Evolutionary conservation across 1,284 basidiomycete species (phyloP), one percentile per base, ranked within the genome.

Genomic region (Pseudozyma tsukubaensis): DNA sequence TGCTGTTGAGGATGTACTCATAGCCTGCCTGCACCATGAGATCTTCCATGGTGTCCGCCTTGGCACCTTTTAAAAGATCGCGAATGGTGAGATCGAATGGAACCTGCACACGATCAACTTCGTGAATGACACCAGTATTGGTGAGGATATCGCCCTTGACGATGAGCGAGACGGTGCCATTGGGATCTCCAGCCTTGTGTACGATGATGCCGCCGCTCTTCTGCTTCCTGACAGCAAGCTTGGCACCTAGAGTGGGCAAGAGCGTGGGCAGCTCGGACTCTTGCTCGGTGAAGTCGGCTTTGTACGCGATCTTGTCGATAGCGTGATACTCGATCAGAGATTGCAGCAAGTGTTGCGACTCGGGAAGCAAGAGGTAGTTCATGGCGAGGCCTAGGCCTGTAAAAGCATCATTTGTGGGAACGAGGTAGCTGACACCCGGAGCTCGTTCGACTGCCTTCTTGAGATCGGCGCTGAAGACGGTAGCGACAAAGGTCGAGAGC

Each of bases 371-470:
- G 13, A 98, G 88, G 84, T 97, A 94, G 34, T 90, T 89, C 87
- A 92, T 94, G 62, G 94, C 91, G 40, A 99, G 88, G 7, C 97
- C 97, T 3, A 98, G 88, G 1, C 90, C 89, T 70, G 89, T 89
- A 86, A 97, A 99, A 0, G 94, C 97, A 32, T 87, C 85, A 81
- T 99, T 98, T 44, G 89, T 90, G 0, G 97, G 97, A 24, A 97
- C 90, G 47, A 99, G 89, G 69, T 94, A 89, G 1, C 94, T 92
- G 5, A 92, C 91, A 10, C 89, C 89, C 0, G 92, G 90, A 18
- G 88, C 73, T 9, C 70, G 53, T 50, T 79, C 77, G 29, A 81
- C 56, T 1, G 64, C 57, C 19, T 65, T 68, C 49, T 79, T 75
- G 24, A 80, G 56, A 29, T 77, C 78, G 13, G 80, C 72, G 39